Base-by-base conservation (phyloP, 2,329 filamentous ascomycete genomes). In the Ophiocordyceps unilateralis region DNA sequence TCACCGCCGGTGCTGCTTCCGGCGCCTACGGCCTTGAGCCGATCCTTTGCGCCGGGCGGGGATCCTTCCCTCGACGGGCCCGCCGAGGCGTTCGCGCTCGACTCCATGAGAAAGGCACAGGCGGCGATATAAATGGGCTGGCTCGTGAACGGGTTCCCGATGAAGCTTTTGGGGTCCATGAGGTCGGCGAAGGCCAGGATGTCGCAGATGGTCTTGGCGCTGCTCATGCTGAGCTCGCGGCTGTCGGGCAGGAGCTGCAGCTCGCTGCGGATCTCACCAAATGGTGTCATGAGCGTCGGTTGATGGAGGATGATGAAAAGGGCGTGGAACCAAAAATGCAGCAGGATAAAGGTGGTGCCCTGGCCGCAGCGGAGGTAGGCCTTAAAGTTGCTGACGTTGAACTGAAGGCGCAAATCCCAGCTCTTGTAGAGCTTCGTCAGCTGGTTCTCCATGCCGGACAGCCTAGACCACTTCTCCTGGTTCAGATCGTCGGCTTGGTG, bases 71-170 rank as follows among this genome's bases (percentile, higher is more conserved):
- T 69, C 0, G 23, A 79, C 57, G 19, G 77, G 68, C 45, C 78
- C 26, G 51, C 76, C 0, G 81, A 81, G 20, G 80, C 78, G 47
- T 78, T 79, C 14, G 81, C 73, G 4, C 76, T 78, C 5, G 83
- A 85, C 55, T 93, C 86, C 63, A 86, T 85, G 15, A 93, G 64
- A 51, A 93, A 93, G 0, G 86, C 86, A 54, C 85, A 93, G 1
- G 85, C 86, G 1, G 86, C 86, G 46, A 93, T 89, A 52, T 93
- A 93, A 54, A 93, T 93, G 0, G 86, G 86, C 58, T 93, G 86
- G 40, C 82, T 86, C 0, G 84, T 91, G 50, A 93, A 93, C 0
- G 86, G 86, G 46, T 91, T 93, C 1, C 85, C 84, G 28, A 88
- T 80, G 44, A 88, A 85, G 51, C 85, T 88, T 57, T 84, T 87